Base-by-base conservation (phyloP, 768 basidiomycete species). In the Leccinellum luteum region DNA sequence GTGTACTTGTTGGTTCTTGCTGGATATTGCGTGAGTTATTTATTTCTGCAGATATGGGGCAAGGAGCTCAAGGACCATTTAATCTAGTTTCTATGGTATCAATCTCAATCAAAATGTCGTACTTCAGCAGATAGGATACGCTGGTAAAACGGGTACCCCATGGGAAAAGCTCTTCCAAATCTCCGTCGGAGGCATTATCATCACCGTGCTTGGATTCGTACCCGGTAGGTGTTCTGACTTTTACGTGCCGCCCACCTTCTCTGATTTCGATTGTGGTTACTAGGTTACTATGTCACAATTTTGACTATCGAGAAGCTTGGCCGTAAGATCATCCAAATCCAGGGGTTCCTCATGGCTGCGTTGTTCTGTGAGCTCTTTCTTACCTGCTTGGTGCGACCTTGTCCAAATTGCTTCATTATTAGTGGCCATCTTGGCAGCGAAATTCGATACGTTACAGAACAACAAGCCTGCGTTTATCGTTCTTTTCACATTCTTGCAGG, bases 101-200 rank as follows among this genome's bases (percentile, higher is more conserved):
- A 84, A 83, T 66, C 69, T 84, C 51, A 90, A 90, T 75, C 87
- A 88, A 63, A 87, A 85, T 64, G 85, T 88, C 62, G 87, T 92
- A n/a, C 79, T 92, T 8, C 74, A 85, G 61, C 77, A 84, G 63
- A 90, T 92, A 34, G 88, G 87, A 1, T 90, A 79, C 64, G 86
- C 78, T 50, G 87, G 87, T 12, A 71, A 59, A 28, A 69, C 69
- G 0, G 87, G 84, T 3, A 78, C 81, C 1, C 73, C 84, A 7
- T 87, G 85, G 86, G 70, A 85, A 43, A 78, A 82, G 19, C 76
- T 92, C 9, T 89, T 85, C 79, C 83, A 85, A 54, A 75, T 89
- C 25, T 80, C 84, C 0, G 80, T 80, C 0, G 89, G 89, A 5
- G 84, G 82, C 59, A 76, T 91, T 41, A 89, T 90, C 68, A 81